phyloP scores from a whole-genome alignment of 108 stramenopile genomes.

The Cyclostephanos tholiformis region DNA sequence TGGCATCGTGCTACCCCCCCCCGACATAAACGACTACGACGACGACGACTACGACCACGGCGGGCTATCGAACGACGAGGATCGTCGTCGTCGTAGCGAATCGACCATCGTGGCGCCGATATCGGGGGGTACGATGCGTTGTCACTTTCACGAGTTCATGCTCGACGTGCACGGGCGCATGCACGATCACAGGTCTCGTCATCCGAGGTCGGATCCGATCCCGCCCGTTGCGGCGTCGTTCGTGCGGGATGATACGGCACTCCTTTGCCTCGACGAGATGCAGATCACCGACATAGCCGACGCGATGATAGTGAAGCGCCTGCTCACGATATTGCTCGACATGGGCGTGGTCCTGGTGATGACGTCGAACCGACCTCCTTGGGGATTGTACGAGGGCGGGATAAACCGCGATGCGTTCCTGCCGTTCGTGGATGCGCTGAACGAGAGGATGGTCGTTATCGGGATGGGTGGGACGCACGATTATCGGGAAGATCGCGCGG shows the following conservation, averaged over 20 bases:
- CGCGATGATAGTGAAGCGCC: constrained; percentile 49
- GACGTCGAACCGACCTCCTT: constrained; percentile 64
- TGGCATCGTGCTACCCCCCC: no score
- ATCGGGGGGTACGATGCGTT: no score
- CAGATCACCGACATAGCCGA: constrained; percentile 65
- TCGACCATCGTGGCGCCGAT: no score
- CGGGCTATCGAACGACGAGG: no score
- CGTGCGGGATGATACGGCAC: constrained; percentile 22
- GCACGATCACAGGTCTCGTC: no score
- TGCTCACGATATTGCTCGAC: constrained; percentile 18
- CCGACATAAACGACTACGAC: no score
- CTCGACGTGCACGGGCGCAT: no score
- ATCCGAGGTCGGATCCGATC: background rate
- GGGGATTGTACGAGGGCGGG: constrained; percentile 59
- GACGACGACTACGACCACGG: no score
- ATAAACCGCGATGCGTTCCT: constrained; percentile 58
- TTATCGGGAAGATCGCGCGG: constrained; percentile 16
- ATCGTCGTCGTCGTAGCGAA: no score
- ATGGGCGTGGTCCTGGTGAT: constrained; percentile 53
- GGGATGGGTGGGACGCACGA: constrained; percentile 14
- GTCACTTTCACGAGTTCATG: no score
- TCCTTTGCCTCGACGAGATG: constrained; percentile 57
- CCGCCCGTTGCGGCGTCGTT: constrained; percentile 12
- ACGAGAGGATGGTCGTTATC: constrained; percentile 14
- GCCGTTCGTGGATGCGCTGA: constrained; percentile 55